Percentiles rank a stretch among this genome's conserved stretches.
phyloP scores from a whole-genome alignment of 1,284 basidiomycete genomes.

The Cutaneotrichosporon sp. region DNA sequence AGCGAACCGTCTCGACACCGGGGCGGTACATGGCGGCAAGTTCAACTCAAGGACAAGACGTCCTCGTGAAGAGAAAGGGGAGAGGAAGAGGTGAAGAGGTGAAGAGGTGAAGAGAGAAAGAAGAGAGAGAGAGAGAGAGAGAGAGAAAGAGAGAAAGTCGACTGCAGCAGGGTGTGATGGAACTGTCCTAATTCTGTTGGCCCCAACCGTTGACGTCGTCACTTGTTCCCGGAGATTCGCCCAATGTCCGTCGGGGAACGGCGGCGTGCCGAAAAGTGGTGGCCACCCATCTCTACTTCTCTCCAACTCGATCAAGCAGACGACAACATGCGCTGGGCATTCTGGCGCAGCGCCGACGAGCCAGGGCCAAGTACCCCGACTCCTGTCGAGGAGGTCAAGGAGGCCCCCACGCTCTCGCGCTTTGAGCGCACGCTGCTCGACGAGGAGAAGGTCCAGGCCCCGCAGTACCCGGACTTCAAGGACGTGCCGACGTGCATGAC shows the following conservation, averaged over 20 bases:
- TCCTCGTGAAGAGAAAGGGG: background rate
- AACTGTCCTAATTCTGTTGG: background rate
- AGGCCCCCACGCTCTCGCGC: slow-evolving; percentile 28
- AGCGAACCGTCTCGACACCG: slow-evolving; percentile 51
- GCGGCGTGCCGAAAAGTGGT: background rate
- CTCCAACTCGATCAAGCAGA: background rate
- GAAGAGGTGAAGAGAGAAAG: background rate
- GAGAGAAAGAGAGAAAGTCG: too few species aligned
- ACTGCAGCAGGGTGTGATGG: too few species aligned
- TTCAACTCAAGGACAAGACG: background rate
- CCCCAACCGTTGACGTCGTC: slow-evolving; percentile 2
- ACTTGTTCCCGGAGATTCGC: background rate
- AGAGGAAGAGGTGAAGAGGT: background rate
- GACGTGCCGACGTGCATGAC: slow-evolving; percentile 78
- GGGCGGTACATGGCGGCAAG: slow-evolving; percentile 29
- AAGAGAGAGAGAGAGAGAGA: background rate
- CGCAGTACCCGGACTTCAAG: slow-evolving; percentile 65
- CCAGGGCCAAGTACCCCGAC: slow-evolving; percentile 3
- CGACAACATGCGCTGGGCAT: slow-evolving; percentile 18
- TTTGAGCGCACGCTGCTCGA: slow-evolving; percentile 44
- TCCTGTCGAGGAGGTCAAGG: background rate
- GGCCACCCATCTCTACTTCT: background rate
- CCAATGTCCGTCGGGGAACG: background rate
- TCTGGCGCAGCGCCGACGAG: slow-evolving; percentile 12
- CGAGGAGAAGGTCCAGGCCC: slow-evolving; percentile 49